Conservation (phyloP, 305 asterid species). For the Fraxinus floribunda region DNA sequence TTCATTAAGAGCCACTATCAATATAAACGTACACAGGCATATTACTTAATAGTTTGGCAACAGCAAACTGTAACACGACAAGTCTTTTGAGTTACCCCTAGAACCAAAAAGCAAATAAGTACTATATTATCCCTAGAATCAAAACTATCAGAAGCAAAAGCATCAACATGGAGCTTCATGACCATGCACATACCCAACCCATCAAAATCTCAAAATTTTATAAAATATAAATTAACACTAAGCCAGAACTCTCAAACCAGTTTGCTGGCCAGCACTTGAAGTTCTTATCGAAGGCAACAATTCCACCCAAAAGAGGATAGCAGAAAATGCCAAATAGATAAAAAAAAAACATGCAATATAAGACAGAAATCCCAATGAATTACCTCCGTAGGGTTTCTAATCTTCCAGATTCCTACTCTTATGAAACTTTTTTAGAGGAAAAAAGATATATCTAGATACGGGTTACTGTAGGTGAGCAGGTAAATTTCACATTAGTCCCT, state of each 20-base stretch:
- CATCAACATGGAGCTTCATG: not conserved
- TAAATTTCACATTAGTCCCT: not conserved
- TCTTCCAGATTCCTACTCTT: not conserved
- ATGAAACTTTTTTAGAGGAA: not conserved
- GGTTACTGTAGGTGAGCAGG: not conserved
- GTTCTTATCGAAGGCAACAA: not conserved
- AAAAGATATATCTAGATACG: not conserved
- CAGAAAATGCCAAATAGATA: not conserved
- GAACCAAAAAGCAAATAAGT: not conserved
- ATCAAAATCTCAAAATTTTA: not conserved
- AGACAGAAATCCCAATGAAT: not conserved
- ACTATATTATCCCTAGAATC: not conserved
- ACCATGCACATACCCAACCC: not conserved
- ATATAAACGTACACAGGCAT: not conserved
- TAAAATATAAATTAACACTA: not conserved
- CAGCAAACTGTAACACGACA: not conserved
- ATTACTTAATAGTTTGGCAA: not conserved
- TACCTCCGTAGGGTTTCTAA: not conserved
- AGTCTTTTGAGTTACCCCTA: not conserved
- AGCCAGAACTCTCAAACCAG: not conserved
- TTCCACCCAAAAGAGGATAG: not conserved
- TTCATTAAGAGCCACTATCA: slow-evolving; percentile 8
- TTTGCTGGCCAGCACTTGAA: not conserved
- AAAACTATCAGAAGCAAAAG: not conserved
- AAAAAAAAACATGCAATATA: not conserved